Conservation (phyloP, 345 rosid genomes). For the Camelina sativa region DNA sequence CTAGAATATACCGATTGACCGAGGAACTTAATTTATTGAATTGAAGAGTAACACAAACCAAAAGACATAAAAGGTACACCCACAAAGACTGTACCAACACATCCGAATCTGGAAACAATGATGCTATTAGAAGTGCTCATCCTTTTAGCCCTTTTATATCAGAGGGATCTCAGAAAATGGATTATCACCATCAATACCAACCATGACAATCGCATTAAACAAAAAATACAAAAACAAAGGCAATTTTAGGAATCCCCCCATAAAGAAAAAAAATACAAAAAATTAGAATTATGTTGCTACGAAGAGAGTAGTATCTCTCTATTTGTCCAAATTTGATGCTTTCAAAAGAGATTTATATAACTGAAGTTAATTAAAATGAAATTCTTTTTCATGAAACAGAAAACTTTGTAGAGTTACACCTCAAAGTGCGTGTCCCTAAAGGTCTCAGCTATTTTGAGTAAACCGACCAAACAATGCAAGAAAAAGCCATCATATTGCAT, state of each 20-base stretch:
- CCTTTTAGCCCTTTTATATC: not conserved
- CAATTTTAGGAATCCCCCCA: not conserved
- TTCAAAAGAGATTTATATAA: constrained; percentile 21
- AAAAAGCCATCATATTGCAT: constrained; percentile 34
- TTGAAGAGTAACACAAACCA: no score
- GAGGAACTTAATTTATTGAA: no score
- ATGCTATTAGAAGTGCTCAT: no score
- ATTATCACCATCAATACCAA: not conserved
- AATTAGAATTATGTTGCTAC: not conserved
- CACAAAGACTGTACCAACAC: no score
- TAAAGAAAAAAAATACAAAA: constrained; percentile 8
- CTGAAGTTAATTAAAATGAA: not conserved
- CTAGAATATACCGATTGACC: no score
- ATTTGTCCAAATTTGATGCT: constrained; percentile 5
- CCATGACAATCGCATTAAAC: not conserved
- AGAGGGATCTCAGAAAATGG: not conserved
- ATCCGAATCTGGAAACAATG: no score
- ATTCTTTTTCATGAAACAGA: constrained; percentile 11
- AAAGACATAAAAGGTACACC: no score
- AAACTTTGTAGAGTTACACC: constrained; percentile 39
- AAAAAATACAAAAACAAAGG: not conserved
- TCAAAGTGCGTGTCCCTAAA: constrained; percentile 36
- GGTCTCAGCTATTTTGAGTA: constrained; percentile 33
- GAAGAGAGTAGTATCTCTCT: not conserved
- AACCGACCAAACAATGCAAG: constrained; percentile 38